Base-by-base conservation (phyloP, 495 filamentous ascomycete genomes). In the Penicillium coffeae region DNA sequence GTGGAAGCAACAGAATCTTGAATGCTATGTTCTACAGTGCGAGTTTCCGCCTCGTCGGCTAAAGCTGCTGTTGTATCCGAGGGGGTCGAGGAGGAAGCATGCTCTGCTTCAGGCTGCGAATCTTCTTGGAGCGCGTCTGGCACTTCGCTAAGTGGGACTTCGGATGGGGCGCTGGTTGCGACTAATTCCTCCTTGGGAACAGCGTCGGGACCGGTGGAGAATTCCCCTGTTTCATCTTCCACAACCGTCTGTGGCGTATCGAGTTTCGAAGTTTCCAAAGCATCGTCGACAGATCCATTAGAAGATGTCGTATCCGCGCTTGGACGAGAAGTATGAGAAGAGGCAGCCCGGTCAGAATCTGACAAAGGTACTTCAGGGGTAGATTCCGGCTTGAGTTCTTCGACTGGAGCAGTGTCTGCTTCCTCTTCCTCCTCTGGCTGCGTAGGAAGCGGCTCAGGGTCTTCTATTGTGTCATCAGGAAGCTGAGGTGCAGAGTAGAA, bases 121-220 rank as follows among this genome's bases (percentile, higher is more conserved):
- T 30, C 38, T 33, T 61, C 50, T 54, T 63, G 52, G 56, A 51
- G 50, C 27, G 58, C 58, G 48, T 56, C 44, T 38, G 62, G 52
- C 38, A 63, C 47, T 52, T 48, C 51, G 55, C 56, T 47, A 50
- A 56, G 66, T 70, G 70, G 65, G 52, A 60, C 65, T 36, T 64
- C 55, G 42, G 51, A 38, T 46, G 50, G 50, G 51, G 52, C 65
- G 57, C 66, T 71, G 65, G 68, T 52, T 52, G 63, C 59, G 52
- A 55, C 54, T 58, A 65, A 56, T 51, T 63, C 56, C 48, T 56
- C 56, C 51, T 67, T 65, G 69, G 62, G 48, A 39, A 65, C 55
- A 38, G 41, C 60, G 44, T 53, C 45, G 49, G 54, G 38, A 15
- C 49, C 50, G 52, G 58, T 53, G 58, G 59, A 57, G 46, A 63